Conservation (phyloP, 208 protist species). For the Leishmania turanica region DNA sequence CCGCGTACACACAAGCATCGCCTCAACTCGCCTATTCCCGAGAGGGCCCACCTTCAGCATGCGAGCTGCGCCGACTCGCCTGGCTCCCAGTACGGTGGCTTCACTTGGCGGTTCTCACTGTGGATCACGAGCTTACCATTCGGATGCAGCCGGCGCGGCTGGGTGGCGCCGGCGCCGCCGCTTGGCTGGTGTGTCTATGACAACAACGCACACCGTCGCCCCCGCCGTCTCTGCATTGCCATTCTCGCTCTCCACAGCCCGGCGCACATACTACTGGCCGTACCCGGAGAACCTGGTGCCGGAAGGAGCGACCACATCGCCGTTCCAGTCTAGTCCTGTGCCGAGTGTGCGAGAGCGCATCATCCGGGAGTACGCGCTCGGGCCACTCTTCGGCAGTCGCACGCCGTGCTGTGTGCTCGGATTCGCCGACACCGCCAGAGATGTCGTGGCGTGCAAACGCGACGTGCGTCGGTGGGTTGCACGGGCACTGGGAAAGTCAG, state of each 20-base stretch:
- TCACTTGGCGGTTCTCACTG: not conserved
- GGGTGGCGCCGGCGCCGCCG: not conserved
- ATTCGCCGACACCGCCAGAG: constrained; percentile 31
- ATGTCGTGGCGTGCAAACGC: constrained; percentile 36
- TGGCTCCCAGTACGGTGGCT: not conserved
- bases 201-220: not conserved
- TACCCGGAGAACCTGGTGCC: constrained; percentile 85
- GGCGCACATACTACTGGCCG: constrained; percentile 75
- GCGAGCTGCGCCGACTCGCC: not conserved
- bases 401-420: constrained; percentile 66
- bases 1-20: not conserved
- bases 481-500: constrained; percentile 28
- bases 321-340: constrained; percentile 76
- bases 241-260: constrained; percentile 11
- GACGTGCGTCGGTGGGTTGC: constrained; percentile 34
- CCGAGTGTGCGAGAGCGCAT: constrained; percentile 64
- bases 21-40: not conserved
- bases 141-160: not conserved
- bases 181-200: not conserved
- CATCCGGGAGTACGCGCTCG: constrained; percentile 73
- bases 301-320: constrained; percentile 47
- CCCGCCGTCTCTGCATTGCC: not conserved
- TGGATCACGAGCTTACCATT: not conserved
- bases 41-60: not conserved
- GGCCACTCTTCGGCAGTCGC: constrained; percentile 71